These are phyloP conservation scores for Schizosaccharomyces octosporus DNA, from an alignment of 805 yeast genomes.

Conservation along the genomic window DNA sequence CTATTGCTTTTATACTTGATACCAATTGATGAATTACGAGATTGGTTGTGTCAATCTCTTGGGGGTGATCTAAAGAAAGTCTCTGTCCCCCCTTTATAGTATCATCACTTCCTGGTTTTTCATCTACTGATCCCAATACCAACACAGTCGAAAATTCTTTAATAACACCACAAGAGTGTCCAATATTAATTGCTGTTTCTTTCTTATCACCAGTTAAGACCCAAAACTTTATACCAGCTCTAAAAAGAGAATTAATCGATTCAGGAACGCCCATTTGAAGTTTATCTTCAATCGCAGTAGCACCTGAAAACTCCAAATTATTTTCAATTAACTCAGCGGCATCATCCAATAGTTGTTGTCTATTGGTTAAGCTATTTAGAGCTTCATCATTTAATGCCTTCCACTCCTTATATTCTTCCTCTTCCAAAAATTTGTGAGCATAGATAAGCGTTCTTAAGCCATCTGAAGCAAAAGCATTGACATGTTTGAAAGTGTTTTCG, in stretches of 20 bases:
- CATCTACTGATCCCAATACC: slow-evolving; percentile 24
- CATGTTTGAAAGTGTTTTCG: slow-evolving; percentile 67
- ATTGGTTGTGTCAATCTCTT: slow-evolving; percentile 32
- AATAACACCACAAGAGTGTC: slow-evolving; percentile 77
- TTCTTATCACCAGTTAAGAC: slow-evolving; percentile 96
- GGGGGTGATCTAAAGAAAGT: neutral
- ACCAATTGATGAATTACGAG: slow-evolving; percentile 51
- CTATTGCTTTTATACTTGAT: slow-evolving; percentile 22
- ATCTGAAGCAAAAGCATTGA: slow-evolving; percentile 84
- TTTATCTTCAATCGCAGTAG: slow-evolving; percentile 93
- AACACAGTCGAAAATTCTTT: slow-evolving; percentile 81
- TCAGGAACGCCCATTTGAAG: slow-evolving; percentile 93
- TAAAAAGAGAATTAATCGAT: slow-evolving; percentile 66
- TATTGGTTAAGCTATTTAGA: slow-evolving; percentile 42
- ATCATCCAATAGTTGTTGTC: slow-evolving; percentile 39
- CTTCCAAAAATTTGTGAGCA: slow-evolving; percentile 47
- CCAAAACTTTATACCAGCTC: slow-evolving; percentile 92
- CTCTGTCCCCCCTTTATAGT: neutral
- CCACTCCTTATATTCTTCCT: slow-evolving; percentile 42
- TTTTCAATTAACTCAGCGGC: slow-evolving; percentile 53
- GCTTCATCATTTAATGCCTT: slow-evolving; percentile 43
- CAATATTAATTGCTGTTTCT: slow-evolving; percentile 93
- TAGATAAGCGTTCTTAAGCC: slow-evolving; percentile 80
- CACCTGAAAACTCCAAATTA: slow-evolving; percentile 53
- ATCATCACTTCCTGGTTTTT: neutral